Evolutionary conservation across 23 red algal genomes (phyloP), one percentile per base, ranked within the genome.

Genomic region (Gracilaria domingensis): DNA sequence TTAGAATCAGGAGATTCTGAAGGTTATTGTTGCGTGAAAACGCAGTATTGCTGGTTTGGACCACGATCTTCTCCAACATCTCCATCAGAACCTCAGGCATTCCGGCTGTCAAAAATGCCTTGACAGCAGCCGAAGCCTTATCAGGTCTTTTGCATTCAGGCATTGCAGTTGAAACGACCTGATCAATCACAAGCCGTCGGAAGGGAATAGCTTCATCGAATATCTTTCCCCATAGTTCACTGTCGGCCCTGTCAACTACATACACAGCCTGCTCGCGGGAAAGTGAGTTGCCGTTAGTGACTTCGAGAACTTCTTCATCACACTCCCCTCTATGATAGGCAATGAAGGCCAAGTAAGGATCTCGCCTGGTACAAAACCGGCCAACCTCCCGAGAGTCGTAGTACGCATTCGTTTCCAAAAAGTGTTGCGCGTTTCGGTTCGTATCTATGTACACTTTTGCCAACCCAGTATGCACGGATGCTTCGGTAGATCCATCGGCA

Each of bases 1-100:
- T 99, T 50, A 99, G 82, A 48, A 99, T 94, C 64, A 99, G 78
- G 61, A 99, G 82, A 89, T 99, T 99, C 64, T 99, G 97, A 39
- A 99, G 83, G 29, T 94, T 93, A 33, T 75, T 94, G 82, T 99
- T 99, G 56, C 94, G 94, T 17, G 94, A 79, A 89, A 99, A 99
- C 18, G 93, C 90, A 42, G 91, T 91, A 47, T 93, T 95, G 45
- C 82, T 88, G 0, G 94, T 95, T 71, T 95, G 82, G 56, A 99
- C 75, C 14, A 99, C 97, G 25, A 99, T 75, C 80, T 99, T 96
- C 86, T 99, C 97, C 66, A 99, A 79, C 62, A 99, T 88, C 48
- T 99, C 94, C 78, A 99, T 95, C 14, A 99, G 95, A 29, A 94
- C 97, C 11, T 91, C 92, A 37, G 94, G 97, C 70, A 99, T 56